phyloP scores from a whole-genome alignment of 352 stramenopile genomes.

The Phytopythium boreale region DNA sequence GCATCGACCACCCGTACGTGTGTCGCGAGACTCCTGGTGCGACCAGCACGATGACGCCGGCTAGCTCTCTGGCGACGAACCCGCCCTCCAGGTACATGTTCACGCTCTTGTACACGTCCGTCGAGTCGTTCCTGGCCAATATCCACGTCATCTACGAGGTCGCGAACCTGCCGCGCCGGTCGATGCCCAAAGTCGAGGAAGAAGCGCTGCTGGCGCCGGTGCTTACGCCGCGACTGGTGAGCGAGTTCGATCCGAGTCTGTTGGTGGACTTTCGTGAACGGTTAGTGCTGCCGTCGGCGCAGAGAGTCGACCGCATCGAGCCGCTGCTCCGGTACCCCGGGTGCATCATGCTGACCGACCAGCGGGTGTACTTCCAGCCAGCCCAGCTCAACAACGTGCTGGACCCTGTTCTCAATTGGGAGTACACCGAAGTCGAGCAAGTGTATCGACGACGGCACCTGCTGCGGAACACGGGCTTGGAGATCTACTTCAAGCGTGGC shows the following conservation, averaged over 20 bases:
- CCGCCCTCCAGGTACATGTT: constrained; percentile 66
- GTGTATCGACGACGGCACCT: constrained; percentile 89
- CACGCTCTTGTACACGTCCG: constrained; percentile 60
- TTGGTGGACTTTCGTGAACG: constrained; percentile 85
- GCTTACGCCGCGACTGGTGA: constrained; percentile 42
- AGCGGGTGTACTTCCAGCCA: constrained; percentile 90
- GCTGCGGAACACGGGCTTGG: constrained; percentile 83
- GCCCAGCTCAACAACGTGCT: constrained; percentile 90
- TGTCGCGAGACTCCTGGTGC: constrained; percentile 27
- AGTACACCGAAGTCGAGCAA: constrained; percentile 66
- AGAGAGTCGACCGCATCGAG: constrained; percentile 73
- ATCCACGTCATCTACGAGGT: constrained; percentile 62
- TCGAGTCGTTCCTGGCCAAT: constrained; percentile 61
- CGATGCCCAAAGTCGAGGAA: constrained; percentile 67
- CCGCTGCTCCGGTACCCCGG: constrained; percentile 87
- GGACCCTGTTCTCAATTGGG: constrained; percentile 83
- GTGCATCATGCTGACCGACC: constrained; percentile 76
- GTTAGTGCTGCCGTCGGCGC: constrained; percentile 41
- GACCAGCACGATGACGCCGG: constrained; percentile 1
- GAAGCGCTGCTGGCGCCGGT: constrained; percentile 60
- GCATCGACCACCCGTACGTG: constrained; percentile 68
- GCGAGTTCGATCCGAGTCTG: constrained; percentile 76
- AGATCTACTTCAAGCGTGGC: constrained; percentile 76
- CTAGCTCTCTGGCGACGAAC: constrained; percentile 8
- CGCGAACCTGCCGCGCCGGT: constrained; percentile 37